Evolutionary conservation across 192 early-diverging fungal species (phyloP).

Genomic region (Rhizoclosmatium globosum): DNA sequence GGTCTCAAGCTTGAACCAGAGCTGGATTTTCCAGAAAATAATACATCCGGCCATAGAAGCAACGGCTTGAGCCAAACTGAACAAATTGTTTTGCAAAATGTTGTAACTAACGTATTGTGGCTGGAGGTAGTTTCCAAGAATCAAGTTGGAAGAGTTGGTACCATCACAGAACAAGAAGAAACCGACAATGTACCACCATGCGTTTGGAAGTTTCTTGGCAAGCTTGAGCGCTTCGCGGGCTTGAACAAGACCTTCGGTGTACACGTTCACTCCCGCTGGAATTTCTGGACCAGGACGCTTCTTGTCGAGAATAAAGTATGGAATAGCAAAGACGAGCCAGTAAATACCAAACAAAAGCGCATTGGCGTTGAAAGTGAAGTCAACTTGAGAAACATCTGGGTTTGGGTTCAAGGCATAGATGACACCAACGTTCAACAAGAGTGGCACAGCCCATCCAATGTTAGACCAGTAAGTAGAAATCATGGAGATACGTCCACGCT

Average conservation of each 20-base stretch:
- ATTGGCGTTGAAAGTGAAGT: slow-evolving; percentile 16
- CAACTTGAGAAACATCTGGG: background rate
- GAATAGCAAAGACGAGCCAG: slow-evolving; percentile 47
- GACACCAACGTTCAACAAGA: slow-evolving; percentile 35
- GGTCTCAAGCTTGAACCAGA: slow-evolving; percentile 40
- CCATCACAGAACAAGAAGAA: slow-evolving; percentile 51
- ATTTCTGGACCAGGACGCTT: slow-evolving; percentile 44
- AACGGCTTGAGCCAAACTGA: slow-evolving; percentile 41
- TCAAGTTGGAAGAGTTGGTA: slow-evolving; percentile 28
- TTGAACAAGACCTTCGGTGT: slow-evolving; percentile 38
- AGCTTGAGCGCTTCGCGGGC: slow-evolving; percentile 35
- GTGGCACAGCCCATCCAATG: slow-evolving; percentile 47
- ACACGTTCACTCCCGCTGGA: slow-evolving; percentile 37
- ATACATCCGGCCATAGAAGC: slow-evolving; percentile 49
- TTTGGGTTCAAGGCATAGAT: slow-evolving; percentile 41
- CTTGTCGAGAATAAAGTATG: slow-evolving; percentile 50
- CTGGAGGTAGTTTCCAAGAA: slow-evolving; percentile 41
- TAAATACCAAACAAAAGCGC: slow-evolving; percentile 35
- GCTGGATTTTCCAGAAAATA: slow-evolving; percentile 41
- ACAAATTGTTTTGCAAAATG: slow-evolving; percentile 34
- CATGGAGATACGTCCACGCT: slow-evolving; percentile 53
- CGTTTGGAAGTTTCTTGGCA: slow-evolving; percentile 40
- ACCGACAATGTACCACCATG: slow-evolving; percentile 46
- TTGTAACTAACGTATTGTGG: slow-evolving; percentile 38
- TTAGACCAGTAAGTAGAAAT: slow-evolving; percentile 54